Conservation (phyloP, 805 yeast genomes). For the Ogataea paradorogensis region DNA sequence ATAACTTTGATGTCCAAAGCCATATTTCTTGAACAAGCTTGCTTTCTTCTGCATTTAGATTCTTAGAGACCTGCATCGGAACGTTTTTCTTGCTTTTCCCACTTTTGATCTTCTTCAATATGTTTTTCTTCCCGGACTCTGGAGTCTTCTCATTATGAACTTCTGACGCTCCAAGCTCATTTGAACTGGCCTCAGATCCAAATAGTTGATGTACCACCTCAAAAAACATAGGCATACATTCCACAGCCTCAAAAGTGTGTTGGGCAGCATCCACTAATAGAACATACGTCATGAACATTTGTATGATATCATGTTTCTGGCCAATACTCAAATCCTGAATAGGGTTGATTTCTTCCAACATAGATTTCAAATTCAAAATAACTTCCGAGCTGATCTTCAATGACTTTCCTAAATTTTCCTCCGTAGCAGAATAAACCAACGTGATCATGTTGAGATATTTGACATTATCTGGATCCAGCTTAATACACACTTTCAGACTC, state of each 20-base stretch:
- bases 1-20: constrained; percentile 70
- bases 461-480: constrained; percentile 51
- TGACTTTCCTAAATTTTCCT: constrained; percentile 37
- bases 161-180: background rate
- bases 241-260: constrained; percentile 59
- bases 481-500: constrained; percentile 46
- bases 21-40: constrained; percentile 58
- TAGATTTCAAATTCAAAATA: constrained; percentile 38
- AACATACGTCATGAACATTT: constrained; percentile 72
- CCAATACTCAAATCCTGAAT: constrained; percentile 9
- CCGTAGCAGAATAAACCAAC: constrained; percentile 59
- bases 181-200: constrained; percentile 19
- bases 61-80: constrained; percentile 1
- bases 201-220: constrained; percentile 45
- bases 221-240: constrained; percentile 64
- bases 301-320: constrained; percentile 50
- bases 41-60: constrained; percentile 28
- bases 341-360: constrained; percentile 43
- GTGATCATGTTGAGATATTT: constrained; percentile 67
- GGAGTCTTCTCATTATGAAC: background rate
- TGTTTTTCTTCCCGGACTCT: constrained; percentile 16
- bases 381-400: constrained; percentile 52
- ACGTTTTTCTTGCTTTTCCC: constrained; percentile 14
- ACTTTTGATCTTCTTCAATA: constrained; percentile 14
- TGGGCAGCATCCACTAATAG: constrained; percentile 61